Percentiles rank a stretch among this genome's conserved stretches.
Evolutionary conservation across 768 basidiomycete species (phyloP).

Genomic region (Cystofilobasidium capitatum): DNA sequence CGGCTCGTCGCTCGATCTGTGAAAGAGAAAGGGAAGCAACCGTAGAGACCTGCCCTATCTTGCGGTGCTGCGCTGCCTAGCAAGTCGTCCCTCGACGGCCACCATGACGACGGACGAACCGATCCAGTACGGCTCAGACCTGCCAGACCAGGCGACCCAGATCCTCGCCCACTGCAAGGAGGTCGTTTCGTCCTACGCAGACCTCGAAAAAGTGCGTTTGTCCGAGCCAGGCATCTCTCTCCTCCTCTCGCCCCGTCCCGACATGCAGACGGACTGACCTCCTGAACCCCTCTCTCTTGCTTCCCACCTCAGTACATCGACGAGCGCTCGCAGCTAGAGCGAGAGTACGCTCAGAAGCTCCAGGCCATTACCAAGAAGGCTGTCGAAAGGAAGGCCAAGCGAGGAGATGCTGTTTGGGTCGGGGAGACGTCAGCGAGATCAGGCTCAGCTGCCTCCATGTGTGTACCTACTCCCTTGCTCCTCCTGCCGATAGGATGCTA

Average conservation of each 20-base stretch:
- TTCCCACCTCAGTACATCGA: conserved; percentile 38
- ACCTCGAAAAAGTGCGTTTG: conserved; percentile 15
- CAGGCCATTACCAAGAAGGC: conserved; percentile 58
- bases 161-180: conserved; percentile 10
- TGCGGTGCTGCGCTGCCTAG: background rate
- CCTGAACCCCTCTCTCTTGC: too few species aligned
- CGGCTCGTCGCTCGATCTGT: background rate
- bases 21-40: too few species aligned
- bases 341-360: conserved; percentile 67
- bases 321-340: conserved; percentile 58
- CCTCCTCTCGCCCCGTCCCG: background rate
- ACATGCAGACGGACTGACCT: background rate
- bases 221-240: background rate
- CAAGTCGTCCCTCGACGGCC: background rate
- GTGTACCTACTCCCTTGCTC: background rate
- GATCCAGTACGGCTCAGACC: conserved; percentile 7
- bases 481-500: background rate
- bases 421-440: conserved; percentile 41
- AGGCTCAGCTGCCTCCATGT: background rate
- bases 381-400: conserved; percentile 59
- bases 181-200: conserved; percentile 15
- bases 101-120: background rate
- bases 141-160: conserved; percentile 18
- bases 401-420: conserved; percentile 49
- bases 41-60: background rate